Evolutionary conservation across 768 basidiomycete species (phyloP), one percentile per base, ranked within the genome.

Genomic region (Suillus paluster): DNA sequence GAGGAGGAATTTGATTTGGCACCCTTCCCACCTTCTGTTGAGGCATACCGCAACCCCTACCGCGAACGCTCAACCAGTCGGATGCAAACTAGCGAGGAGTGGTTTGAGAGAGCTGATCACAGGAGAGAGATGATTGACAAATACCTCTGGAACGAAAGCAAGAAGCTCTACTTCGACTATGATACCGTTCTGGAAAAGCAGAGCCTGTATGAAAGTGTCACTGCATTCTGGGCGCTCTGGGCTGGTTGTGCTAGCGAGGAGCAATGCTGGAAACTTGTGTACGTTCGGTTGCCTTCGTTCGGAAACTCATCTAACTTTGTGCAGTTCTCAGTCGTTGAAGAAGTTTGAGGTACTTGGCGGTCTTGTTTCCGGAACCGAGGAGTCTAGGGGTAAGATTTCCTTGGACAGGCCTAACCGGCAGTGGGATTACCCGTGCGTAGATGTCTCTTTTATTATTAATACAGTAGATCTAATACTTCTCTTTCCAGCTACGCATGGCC

Each of bases 341-440:
- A 98, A 97, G 81, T 98, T 99, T 66, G 97, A 99, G 72, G 97
- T 94, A 25, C 85, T 96, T 5, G 97, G 97, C 23, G 97, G 97
- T 9, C 80, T 99, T 25, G 96, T 97, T 17, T 95, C 95, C 21
- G 97, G 97, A 45, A 99, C 97, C 1, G 97, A 99, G 68, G 93
- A 95, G 74, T 97, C 95, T 44, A 86, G 97, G 62, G 97, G 97
- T 58, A 92, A 92, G 74, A 96, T 99, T 62, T 97, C 96, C 17
- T 81, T 99, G 58, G 95, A 97, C 70, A 84, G 97, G 53, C 97
- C 97, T 17, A 98, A 98, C 78, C 92, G 97, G 65, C 97, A 99
- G 72, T 99, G 97, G 97, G 97, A 96, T 74, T 96, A 95, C 76
- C 97, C 95, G 80, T 95, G 79, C 67, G 92, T 87, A 39, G 9